phyloP scores from a whole-genome alignment of 2,329 filamentous ascomycete genomes.

The Immersiporthe knoxdaviesiana region DNA sequence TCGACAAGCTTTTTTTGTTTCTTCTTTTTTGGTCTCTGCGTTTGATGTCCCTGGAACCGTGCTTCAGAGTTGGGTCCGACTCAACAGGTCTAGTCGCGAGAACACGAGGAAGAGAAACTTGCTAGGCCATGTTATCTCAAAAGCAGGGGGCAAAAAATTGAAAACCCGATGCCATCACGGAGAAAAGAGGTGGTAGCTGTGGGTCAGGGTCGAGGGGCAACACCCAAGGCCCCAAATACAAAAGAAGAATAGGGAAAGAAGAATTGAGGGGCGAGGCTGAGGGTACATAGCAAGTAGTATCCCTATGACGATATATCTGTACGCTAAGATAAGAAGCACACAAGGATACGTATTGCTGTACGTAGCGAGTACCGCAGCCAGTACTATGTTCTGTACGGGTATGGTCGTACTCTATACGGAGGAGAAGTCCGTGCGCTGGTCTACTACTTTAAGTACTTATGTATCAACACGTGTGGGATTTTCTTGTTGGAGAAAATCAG shows the following conservation, averaged over 20 bases:
- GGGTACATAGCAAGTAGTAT: too few species aligned
- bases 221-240: not conserved
- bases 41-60: conserved; percentile 25
- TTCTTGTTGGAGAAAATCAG: not conserved
- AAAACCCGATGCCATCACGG: not conserved
- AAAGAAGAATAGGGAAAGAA: not conserved
- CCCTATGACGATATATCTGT: not conserved
- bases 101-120: not conserved
- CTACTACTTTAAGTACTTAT: too few species aligned
- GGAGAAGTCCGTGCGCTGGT: not conserved
- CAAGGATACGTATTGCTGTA: not conserved
- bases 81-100: conserved; percentile 10
- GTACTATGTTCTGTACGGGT: not conserved
- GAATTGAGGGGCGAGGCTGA: not conserved
- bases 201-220: not conserved
- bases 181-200: not conserved
- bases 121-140: not conserved
- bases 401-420: not conserved
- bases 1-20: not conserved
- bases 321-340: not conserved
- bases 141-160: not conserved
- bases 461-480: not conserved
- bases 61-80: conserved; percentile 19
- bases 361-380: not conserved
- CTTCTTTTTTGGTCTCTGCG: conserved; percentile 11